phyloP scores from a whole-genome alignment of 371 early-diverging fungal species.

The Actinomortierella ambigua region DNA sequence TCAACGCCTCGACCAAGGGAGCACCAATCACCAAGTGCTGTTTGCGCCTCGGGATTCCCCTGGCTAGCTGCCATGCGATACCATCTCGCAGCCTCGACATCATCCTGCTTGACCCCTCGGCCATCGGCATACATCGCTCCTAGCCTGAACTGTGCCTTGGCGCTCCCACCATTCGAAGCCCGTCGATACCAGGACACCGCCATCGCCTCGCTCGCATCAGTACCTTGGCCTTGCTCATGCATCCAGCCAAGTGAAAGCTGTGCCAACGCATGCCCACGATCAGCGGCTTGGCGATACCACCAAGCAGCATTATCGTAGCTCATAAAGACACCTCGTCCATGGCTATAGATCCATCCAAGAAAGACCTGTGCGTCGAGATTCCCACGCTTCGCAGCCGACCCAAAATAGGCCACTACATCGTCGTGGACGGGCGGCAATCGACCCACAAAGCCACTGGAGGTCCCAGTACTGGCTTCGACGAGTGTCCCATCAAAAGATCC shows the following conservation, averaged over 20 bases:
- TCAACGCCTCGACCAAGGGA: constrained; percentile 83
- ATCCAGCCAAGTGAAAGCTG: constrained; percentile 72
- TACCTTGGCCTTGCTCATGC: constrained; percentile 84
- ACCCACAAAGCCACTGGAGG: too few species aligned
- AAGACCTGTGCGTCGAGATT: too few species aligned
- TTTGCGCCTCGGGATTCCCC: constrained; percentile 84
- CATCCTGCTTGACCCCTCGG: constrained; percentile 69
- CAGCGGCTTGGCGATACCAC: constrained; percentile 80
- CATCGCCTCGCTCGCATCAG: constrained; percentile 62
- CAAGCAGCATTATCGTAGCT: constrained; percentile 72
- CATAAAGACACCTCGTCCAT: too few species aligned
- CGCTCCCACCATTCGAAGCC: constrained; percentile 65
- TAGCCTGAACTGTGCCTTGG: constrained; percentile 81
- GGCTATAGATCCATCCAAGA: too few species aligned
- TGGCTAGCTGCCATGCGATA: constrained; percentile 72
- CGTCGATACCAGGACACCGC: constrained; percentile 77
- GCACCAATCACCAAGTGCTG: constrained; percentile 80
- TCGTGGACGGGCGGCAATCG: too few species aligned
- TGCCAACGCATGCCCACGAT: constrained; percentile 74
- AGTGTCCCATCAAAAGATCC: too few species aligned
- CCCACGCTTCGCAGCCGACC: too few species aligned
- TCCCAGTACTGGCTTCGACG: too few species aligned
- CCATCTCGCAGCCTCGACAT: constrained; percentile 70
- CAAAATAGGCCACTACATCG: too few species aligned
- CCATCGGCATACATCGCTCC: constrained; percentile 88